Evolutionary conservation across 805 yeast species (phyloP).

Genomic region (Sungouiozyma ichnusensis): DNA sequence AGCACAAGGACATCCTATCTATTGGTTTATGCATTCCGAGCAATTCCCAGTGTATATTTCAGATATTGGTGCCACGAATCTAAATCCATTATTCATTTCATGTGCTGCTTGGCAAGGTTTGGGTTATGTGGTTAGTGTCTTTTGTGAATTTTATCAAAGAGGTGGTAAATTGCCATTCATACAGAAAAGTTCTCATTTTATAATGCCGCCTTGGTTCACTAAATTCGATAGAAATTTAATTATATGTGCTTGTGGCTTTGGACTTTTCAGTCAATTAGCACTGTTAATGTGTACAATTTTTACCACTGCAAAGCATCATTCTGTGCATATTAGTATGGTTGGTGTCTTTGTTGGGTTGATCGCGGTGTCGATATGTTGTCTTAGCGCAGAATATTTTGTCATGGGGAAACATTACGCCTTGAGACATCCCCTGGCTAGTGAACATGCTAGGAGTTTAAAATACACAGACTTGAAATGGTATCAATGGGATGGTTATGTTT

Average conservation of each 20-base stretch:
- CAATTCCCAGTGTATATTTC: slow-evolving; percentile 62
- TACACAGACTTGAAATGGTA: slow-evolving; percentile 4
- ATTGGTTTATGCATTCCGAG: slow-evolving; percentile 39
- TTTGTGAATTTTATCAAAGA: slow-evolving; percentile 55
- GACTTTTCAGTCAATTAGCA: slow-evolving; percentile 57
- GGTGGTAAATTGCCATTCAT: slow-evolving; percentile 26
- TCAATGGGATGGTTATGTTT: slow-evolving; percentile 28
- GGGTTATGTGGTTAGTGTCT: slow-evolving; percentile 52
- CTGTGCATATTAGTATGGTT: slow-evolving; percentile 57
- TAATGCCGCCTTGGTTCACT: slow-evolving; percentile 33
- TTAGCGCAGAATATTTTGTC: slow-evolving; percentile 35
- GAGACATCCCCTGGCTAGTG: slow-evolving; percentile 27
- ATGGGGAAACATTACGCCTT: slow-evolving; percentile 38
- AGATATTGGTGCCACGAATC: slow-evolving; percentile 77
- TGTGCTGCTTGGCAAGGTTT: slow-evolving; percentile 72
- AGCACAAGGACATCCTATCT: slow-evolving; percentile 65
- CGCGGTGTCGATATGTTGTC: slow-evolving; percentile 41
- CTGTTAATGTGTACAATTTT: slow-evolving; percentile 65
- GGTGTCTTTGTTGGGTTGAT: slow-evolving; percentile 59
- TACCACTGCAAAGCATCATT: slow-evolving; percentile 47
- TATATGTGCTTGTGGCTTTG: slow-evolving; percentile 34
- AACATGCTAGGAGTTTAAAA: slow-evolving; percentile 2
- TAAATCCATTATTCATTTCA: slow-evolving; percentile 75
- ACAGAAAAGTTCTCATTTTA: slow-evolving; percentile 7
- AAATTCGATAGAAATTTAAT: slow-evolving; percentile 32